phyloP scores from a whole-genome alignment of 23 red algal genomes.

The Gracilaria vermiculophylla region DNA sequence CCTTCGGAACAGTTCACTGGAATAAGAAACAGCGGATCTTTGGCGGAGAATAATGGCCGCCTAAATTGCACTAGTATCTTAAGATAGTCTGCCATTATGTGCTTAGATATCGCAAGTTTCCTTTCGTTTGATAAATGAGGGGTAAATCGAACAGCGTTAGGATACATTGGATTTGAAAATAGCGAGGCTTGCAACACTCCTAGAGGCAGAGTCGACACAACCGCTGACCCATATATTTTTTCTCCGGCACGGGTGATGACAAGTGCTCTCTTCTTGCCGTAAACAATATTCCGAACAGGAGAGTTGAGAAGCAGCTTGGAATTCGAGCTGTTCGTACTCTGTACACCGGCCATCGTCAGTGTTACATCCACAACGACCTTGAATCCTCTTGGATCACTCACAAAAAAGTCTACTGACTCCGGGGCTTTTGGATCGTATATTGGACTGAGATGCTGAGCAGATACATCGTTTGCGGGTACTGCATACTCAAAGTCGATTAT shows the following conservation, averaged over 20 bases:
- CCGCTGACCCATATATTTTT: neutral
- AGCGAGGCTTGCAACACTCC: constrained; percentile 48
- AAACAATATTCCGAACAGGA: constrained; percentile 7
- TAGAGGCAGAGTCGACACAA: constrained; percentile 29
- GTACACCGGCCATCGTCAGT: constrained; percentile 9
- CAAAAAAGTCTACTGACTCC: constrained; percentile 14
- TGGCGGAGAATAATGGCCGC: constrained; percentile 13
- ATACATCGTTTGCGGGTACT: neutral
- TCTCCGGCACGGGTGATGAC: neutral
- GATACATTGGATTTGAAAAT: neutral
- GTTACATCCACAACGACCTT: neutral
- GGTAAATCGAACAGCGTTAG: neutral
- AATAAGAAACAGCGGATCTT: constrained; percentile 29
- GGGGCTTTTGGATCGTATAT: constrained; percentile 27
- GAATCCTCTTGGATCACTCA: constrained; percentile 26
- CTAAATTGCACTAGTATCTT: constrained; percentile 49
- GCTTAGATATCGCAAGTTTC: constrained; percentile 36
- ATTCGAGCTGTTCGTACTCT: neutral
- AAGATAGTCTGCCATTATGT: constrained; percentile 45
- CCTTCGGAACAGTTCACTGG: constrained; percentile 22
- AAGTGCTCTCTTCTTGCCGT: neutral
- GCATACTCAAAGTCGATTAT: constrained; percentile 56
- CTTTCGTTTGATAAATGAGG: neutral
- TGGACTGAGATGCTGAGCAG: neutral
- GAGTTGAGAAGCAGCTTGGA: constrained; percentile 11